Percentiles rank a stretch among this genome's conserved stretches.
Evolutionary conservation across 129 eudicot genomes (phyloP).

Genomic region (Lonicera japonica): DNA sequence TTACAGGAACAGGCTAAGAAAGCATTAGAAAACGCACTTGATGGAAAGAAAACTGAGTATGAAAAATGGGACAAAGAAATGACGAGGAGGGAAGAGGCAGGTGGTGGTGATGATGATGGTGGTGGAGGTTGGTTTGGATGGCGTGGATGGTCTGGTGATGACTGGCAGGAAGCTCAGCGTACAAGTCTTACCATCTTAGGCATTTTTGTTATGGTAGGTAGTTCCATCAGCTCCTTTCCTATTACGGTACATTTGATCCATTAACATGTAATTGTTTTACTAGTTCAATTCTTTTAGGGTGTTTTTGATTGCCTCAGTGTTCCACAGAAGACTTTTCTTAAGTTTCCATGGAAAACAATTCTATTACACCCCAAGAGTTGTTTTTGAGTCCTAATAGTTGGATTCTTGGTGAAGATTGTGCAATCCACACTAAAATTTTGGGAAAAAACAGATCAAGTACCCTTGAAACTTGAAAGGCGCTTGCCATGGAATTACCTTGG

Average conservation of each 20-base stretch:
- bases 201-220: constrained; percentile 48
- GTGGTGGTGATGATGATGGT: constrained; percentile 73
- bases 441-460: too few species aligned
- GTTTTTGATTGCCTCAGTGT: too few species aligned
- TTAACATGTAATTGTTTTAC: neutral
- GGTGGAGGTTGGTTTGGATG: constrained; percentile 87
- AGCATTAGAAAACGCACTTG: constrained; percentile 89
- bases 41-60: constrained; percentile 64
- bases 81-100: constrained; percentile 63
- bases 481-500: too few species aligned
- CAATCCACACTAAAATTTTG: too few species aligned
- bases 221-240: neutral
- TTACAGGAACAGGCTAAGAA: constrained; percentile 74
- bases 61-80: constrained; percentile 94
- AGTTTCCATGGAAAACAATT: too few species aligned
- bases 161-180: constrained; percentile 86
- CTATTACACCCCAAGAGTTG: too few species aligned
- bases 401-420: too few species aligned
- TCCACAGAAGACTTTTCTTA: too few species aligned
- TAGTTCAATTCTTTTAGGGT: neutral
- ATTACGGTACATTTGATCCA: neutral
- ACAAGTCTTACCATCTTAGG: constrained; percentile 58
- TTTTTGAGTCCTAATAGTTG: too few species aligned
- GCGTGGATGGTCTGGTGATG: constrained; percentile 64
- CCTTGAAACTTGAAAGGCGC: too few species aligned